Percentiles rank a stretch among this genome's conserved stretches.
Evolutionary conservation across 306 rosid genomes (phyloP).

Genomic region (Malus sieversii): DNA sequence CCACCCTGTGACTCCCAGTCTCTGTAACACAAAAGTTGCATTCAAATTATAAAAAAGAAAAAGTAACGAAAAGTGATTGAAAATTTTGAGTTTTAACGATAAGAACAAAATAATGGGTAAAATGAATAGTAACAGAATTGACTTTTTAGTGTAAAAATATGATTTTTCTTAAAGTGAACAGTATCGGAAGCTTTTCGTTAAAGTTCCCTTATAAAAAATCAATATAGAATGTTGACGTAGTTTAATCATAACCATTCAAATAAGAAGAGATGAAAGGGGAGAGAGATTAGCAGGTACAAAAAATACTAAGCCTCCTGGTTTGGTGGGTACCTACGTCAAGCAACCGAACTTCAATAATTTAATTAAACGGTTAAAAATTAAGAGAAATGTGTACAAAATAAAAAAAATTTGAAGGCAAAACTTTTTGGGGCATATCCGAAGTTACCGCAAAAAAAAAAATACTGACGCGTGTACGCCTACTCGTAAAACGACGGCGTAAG

Average conservation of each 20-base stretch:
- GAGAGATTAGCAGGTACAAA: neutral
- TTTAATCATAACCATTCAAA: no score
- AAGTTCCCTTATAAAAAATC: neutral
- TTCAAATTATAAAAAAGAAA: neutral
- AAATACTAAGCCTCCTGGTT: neutral
- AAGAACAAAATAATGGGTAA: no score
- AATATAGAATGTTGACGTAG: no score
- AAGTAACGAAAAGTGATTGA: no score
- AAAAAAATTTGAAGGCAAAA: neutral
- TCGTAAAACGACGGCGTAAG: neutral
- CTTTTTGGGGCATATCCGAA: no score
- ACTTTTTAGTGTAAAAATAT: no score
- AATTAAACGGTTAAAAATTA: no score
- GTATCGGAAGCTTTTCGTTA: no score
- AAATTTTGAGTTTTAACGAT: no score
- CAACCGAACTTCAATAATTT: neutral
- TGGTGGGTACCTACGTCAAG: neutral
- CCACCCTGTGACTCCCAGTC: slow-evolving; percentile 81
- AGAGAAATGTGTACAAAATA: fast-evolving
- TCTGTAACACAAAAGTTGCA: slow-evolving; percentile 19
- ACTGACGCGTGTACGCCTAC: neutral
- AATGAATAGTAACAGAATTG: no score
- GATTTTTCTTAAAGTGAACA: no score
- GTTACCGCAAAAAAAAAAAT: neutral
- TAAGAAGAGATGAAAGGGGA: fast-evolving